A percentile compares a stretch with the other conserved stretches of the same genome.
Evolutionary conservation across 148 eudicot species (phyloP).

Genomic region (Persicaria tinctoria): DNA sequence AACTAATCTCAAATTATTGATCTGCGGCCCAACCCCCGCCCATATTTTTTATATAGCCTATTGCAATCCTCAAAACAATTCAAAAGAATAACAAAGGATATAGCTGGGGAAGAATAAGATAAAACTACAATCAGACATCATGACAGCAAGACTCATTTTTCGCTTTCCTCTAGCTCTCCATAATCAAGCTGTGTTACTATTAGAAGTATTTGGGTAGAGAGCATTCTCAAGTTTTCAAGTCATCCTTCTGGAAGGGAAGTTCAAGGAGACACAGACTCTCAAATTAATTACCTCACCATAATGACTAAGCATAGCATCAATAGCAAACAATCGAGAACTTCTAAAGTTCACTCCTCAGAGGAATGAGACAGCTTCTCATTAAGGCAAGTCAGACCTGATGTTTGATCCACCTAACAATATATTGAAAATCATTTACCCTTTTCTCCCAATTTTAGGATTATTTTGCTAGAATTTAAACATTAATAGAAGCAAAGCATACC

Average conservation of each 20-base stretch:
- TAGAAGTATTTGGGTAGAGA: neutral
- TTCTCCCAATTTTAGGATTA: neutral
- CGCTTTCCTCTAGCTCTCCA: neutral
- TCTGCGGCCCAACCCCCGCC: neutral
- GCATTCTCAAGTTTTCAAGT: neutral
- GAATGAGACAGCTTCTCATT: neutral
- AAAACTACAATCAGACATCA: neutral
- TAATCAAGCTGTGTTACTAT: neutral
- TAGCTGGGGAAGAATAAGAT: neutral
- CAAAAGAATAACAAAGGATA: neutral
- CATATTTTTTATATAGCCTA: neutral
- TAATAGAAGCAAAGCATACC: slow-evolving; percentile 30
- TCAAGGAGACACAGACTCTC: slow-evolving; percentile 1
- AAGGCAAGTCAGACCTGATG: neutral
- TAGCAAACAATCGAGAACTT: neutral
- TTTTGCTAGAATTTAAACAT: neutral
- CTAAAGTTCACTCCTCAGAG: neutral
- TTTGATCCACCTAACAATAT: neutral
- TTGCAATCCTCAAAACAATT: neutral
- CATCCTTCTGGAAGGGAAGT: neutral
- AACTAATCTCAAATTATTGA: neutral
- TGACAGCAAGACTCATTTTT: neutral
- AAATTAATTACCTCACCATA: neutral
- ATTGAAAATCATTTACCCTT: neutral
- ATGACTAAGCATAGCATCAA: neutral